Evolutionary conservation across 495 filamentous ascomycete species (phyloP).

Genomic region (Penicillium roqueforti): DNA sequence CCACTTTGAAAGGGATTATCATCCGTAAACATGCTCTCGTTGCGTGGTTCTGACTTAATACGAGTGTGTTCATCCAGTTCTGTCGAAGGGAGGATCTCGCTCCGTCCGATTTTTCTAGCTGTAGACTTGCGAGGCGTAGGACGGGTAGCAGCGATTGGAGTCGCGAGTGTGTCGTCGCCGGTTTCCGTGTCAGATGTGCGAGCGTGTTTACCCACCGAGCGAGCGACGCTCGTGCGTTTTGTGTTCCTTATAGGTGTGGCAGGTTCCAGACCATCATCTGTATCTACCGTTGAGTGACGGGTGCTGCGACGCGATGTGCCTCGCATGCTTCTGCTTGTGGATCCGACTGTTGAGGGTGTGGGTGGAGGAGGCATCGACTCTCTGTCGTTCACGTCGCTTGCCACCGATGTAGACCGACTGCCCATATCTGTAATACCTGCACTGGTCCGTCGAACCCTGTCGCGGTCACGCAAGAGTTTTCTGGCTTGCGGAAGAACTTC

Average conservation of each 20-base stretch:
- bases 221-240: conserved; percentile 30
- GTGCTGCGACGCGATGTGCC: conserved; percentile 39
- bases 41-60: conserved; percentile 35
- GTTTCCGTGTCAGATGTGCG: conserved; percentile 51
- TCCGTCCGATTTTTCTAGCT: conserved; percentile 48
- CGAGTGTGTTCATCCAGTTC: conserved; percentile 36
- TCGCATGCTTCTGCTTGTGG: conserved; percentile 39
- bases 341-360: conserved; percentile 43
- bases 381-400: conserved; percentile 41
- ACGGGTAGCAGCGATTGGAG: conserved; percentile 29
- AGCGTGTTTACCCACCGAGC: conserved; percentile 50
- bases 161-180: conserved; percentile 34
- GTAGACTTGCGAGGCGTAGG: conserved; percentile 41
- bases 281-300: conserved; percentile 34
- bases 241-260: conserved; percentile 28
- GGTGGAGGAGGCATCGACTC: conserved; percentile 46
- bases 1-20: conserved; percentile 97
- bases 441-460: conserved; percentile 72
- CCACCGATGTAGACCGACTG: conserved; percentile 50
- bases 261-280: conserved; percentile 28
- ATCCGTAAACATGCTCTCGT: conserved; percentile 65
- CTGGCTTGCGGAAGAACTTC: conserved; percentile 72
- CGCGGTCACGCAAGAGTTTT: conserved; percentile 67
- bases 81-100: conserved; percentile 50
- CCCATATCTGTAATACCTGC: conserved; percentile 79